These are phyloP conservation scores for Sporothrix variecibatus DNA, from an alignment of 2,329 filamentous ascomycete species.

Conservation along the genomic window DNA sequence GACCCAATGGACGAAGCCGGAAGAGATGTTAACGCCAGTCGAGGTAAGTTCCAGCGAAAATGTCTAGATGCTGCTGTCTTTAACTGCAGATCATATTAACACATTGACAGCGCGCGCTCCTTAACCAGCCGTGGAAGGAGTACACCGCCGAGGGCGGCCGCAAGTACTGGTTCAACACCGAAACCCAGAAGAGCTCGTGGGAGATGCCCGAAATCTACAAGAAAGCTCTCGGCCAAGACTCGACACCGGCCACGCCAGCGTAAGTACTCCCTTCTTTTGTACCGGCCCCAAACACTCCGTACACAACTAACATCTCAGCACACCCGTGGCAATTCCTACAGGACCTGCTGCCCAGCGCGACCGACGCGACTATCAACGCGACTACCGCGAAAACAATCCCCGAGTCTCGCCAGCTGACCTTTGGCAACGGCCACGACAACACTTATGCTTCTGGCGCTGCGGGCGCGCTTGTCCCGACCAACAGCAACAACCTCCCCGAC, in stretches of 20 bases:
- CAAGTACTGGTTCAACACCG: conserved; percentile 94
- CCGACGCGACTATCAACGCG: conserved; percentile 23
- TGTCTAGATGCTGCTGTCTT: conserved; percentile 26
- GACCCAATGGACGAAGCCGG: conserved; percentile 93
- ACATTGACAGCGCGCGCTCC: conserved; percentile 66
- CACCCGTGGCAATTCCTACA: conserved; percentile 40
- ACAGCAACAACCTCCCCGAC: conserved; percentile 74
- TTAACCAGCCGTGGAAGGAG: conserved; percentile 88
- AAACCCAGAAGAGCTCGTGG: conserved; percentile 92
- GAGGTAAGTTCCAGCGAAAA: conserved; percentile 60
- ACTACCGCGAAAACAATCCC: conserved; percentile 23
- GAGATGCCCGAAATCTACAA: conserved; percentile 86
- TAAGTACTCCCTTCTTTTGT: conserved; percentile 35
- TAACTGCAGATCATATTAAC: conserved; percentile 27
- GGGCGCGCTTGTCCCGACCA: conserved; percentile 59
- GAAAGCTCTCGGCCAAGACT: conserved; percentile 65
- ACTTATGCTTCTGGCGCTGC: conserved; percentile 56
- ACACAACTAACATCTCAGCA: conserved; percentile 21
- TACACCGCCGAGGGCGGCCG: conserved; percentile 83
- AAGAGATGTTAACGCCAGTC: conserved; percentile 79
- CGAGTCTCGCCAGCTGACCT: conserved; percentile 61
- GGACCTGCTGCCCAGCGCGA: conserved; percentile 39
- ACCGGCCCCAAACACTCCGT: not conserved
- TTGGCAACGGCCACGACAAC: conserved; percentile 51
- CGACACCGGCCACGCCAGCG: conserved; percentile 48